A percentile compares a stretch with the other conserved stretches of the same genome.
phyloP scores from a whole-genome alignment of 2,329 filamentous ascomycete species.

The Daldinia sp. region DNA sequence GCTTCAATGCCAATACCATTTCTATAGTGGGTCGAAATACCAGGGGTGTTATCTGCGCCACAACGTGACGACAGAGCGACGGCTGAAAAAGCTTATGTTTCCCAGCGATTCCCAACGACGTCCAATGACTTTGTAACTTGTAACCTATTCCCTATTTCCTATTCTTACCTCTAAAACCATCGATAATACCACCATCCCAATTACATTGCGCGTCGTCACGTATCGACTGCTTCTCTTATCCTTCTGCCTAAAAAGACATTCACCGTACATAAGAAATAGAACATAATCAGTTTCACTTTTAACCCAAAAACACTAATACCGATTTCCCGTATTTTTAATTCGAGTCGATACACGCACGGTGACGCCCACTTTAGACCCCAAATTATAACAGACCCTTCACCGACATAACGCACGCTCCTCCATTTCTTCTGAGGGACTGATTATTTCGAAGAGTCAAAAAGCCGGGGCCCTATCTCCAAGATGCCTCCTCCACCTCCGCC shows the following conservation, averaged over 20 bases:
- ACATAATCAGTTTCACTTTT: slow-evolving; percentile 9
- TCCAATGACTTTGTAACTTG: slow-evolving; percentile 1
- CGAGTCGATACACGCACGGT: slow-evolving; percentile 26
- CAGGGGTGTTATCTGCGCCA: slow-evolving; percentile 28
- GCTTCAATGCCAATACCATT: background rate
- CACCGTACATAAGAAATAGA: background rate
- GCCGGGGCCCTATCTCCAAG: slow-evolving; percentile 35
- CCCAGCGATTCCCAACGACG: slow-evolving; percentile 20
- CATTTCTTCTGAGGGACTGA: slow-evolving; percentile 1
- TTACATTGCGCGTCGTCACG: slow-evolving; percentile 23
- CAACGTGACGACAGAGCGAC: slow-evolving; percentile 39
- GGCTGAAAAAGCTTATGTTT: slow-evolving; percentile 26
- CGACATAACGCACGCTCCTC: slow-evolving; percentile 5
- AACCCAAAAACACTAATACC: background rate
- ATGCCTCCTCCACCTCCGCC: slow-evolving; percentile 75
- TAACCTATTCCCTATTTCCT: background rate
- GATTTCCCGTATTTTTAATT: slow-evolving; percentile 20
- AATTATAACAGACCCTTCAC: slow-evolving; percentile 7
- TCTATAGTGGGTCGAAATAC: background rate
- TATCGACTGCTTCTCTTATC: background rate
- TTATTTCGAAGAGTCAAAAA: background rate
- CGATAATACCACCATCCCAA: slow-evolving; percentile 25
- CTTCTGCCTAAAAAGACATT: background rate
- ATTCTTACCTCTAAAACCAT: slow-evolving; percentile 24
- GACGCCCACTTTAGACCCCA: slow-evolving; percentile 15